These are phyloP conservation scores for Malassezia dermatis DNA, from an alignment of 1,284 basidiomycete genomes.

Conservation along the genomic window DNA sequence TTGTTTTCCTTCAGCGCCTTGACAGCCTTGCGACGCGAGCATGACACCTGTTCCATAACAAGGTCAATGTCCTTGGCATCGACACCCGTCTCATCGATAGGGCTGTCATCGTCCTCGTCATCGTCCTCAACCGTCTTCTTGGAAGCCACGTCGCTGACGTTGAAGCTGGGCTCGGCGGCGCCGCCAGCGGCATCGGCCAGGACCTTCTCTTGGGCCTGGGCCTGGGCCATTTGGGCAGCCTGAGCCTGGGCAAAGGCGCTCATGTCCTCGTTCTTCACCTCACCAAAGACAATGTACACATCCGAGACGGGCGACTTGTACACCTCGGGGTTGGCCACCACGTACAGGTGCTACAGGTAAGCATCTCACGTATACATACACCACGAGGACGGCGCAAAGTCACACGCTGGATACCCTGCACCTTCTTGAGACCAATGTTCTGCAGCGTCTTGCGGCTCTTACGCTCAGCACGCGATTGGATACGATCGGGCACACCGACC, in stretches of 20 bases:
- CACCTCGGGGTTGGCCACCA: constrained; percentile 85
- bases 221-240: constrained; percentile 65
- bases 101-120: constrained; percentile 45
- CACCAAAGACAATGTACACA: constrained; percentile 97
- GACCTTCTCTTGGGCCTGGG: constrained; percentile 51
- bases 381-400: constrained; percentile 89
- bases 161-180: constrained; percentile 14
- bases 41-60: constrained; percentile 65
- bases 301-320: constrained; percentile 96
- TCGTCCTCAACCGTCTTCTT: constrained; percentile 40
- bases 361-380: constrained; percentile 52
- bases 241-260: constrained; percentile 70
- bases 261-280: constrained; percentile 93
- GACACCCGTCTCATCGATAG: constrained; percentile 52
- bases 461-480: constrained; percentile 57
- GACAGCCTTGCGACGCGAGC: constrained; percentile 47
- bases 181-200: constrained; percentile 17
- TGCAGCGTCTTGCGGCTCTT: constrained; percentile 46
- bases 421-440: constrained; percentile 58
- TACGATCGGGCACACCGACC: constrained; percentile 74
- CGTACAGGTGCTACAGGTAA: constrained; percentile 66
- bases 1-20: constrained; percentile 47
- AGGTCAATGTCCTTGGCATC: constrained; percentile 86
- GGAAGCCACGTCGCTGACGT: constrained; percentile 10
- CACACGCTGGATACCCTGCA: constrained; percentile 84